Conservation (phyloP, 2,329 filamentous ascomycete genomes). For the Fusarium sp. region DNA sequence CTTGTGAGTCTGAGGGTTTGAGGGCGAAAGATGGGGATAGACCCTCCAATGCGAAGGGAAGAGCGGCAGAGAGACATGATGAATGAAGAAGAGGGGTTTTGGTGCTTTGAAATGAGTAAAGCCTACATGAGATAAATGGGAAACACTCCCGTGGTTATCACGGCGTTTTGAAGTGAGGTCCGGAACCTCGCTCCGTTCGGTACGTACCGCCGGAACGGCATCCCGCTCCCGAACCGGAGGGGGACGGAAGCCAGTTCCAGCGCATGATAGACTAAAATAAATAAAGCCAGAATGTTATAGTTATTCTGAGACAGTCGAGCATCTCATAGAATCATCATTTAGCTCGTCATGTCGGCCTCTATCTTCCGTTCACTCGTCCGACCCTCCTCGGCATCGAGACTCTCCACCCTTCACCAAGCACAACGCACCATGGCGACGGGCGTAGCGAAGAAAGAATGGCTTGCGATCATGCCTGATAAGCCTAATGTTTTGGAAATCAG, state of each 20-base stretch:
- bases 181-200: constrained; percentile 13
- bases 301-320: too few relatives aligned
- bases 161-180: neutral
- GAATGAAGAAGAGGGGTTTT: neutral
- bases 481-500: constrained; percentile 15
- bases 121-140: neutral
- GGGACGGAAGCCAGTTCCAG: neutral
- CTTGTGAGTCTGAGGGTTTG: neutral
- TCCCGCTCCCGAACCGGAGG: neutral
- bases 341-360: neutral
- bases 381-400: neutral
- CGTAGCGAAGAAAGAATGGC: constrained; percentile 12
- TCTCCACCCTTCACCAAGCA: neutral
- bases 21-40: neutral
- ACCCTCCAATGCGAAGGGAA: neutral
- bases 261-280: neutral
- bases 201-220: constrained; percentile 8
- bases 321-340: neutral
- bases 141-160: neutral
- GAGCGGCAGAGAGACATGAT: constrained; percentile 3
- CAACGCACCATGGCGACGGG: constrained; percentile 13
- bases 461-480: constrained; percentile 19
- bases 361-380: neutral
- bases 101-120: neutral
- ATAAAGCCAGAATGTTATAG: neutral